phyloP scores from a whole-genome alignment of 2,329 filamentous ascomycete species.

The Fusarium sp. region DNA sequence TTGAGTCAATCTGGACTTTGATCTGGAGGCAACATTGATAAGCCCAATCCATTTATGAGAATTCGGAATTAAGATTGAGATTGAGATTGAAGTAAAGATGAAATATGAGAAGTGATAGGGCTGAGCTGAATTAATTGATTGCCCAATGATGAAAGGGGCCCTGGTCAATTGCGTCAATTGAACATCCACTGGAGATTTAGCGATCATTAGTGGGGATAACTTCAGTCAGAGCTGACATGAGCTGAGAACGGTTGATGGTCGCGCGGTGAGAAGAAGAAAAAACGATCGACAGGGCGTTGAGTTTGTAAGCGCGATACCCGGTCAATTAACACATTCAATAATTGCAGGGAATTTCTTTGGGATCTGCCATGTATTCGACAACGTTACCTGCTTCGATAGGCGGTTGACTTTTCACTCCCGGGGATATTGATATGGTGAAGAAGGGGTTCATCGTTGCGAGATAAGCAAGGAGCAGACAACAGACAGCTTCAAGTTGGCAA shows the following conservation, averaged over 20 bases:
- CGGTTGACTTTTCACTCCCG: no score
- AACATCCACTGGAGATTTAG: not conserved
- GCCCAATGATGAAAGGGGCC: not conserved
- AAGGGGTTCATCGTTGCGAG: no score
- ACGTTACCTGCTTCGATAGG: no score
- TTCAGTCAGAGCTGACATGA: not conserved
- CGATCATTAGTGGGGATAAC: not conserved
- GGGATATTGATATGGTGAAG: no score
- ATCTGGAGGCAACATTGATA: no score
- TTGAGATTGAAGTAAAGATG: no score
- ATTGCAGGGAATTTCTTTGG: not conserved
- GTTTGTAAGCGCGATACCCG: not conserved
- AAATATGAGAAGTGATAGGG: slow-evolving; percentile 16
- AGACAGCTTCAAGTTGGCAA: not conserved
- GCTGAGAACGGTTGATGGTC: not conserved
- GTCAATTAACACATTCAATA: not conserved
- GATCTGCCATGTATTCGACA: no score
- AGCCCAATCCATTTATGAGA: no score
- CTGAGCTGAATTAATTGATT: not conserved
- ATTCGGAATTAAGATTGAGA: not conserved
- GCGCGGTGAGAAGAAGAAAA: not conserved
- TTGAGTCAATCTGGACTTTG: not conserved
- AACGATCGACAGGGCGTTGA: not conserved
- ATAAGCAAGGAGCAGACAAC: not conserved
- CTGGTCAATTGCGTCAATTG: not conserved